Base-by-base conservation (phyloP, 2,329 filamentous ascomycete genomes). In the Fusarium albosuccineum region DNA sequence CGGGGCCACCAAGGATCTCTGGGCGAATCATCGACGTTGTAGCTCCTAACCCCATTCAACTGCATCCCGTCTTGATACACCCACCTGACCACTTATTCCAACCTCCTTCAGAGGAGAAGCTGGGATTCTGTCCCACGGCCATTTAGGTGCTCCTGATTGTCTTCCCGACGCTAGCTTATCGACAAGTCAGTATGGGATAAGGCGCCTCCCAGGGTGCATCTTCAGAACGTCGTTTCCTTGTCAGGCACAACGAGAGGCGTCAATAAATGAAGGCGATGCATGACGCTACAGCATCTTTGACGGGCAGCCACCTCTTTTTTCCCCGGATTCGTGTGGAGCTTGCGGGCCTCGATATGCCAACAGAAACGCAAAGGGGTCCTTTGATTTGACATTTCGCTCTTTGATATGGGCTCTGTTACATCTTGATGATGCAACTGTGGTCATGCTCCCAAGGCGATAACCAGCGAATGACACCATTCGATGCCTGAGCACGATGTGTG, bases 41-140 rank as follows among this genome's bases (percentile, higher is more conserved):
- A 41, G 49, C 50, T 64, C 58, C 60, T 56, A 66, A 70, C 68
- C 60, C 65, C 70, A 66, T 68, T 51, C 70, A 68, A 60, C 54
- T 59, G 46, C 50, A 48, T 72, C 52, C 59, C 51, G 45, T 57
- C 60, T 60, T 68, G 46, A 58, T 62, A 66, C 69, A 71, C 70
- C 70, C 71, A 70, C 68, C 71, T 73, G 71, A 73, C 71, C 62
- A 70, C 50, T 40, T 61, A 55, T 60, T 65, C 70, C 66, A 73
- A 73, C 66, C 70, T 64, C 57, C 62, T 67, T 58, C 30, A 50
- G 55, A 56, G 36, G 42, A 51, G 56, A 57, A 69, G 55, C 51
- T 61, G 57, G 48, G 51, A 64, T 59, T 50, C 48, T 64, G 60
- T 59, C 59, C 64, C 55, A 62, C 44, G 54, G 50, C 59, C 57